Evolutionary conservation across 805 yeast species (phyloP).

Genomic region (Starmerella etchellsii): DNA sequence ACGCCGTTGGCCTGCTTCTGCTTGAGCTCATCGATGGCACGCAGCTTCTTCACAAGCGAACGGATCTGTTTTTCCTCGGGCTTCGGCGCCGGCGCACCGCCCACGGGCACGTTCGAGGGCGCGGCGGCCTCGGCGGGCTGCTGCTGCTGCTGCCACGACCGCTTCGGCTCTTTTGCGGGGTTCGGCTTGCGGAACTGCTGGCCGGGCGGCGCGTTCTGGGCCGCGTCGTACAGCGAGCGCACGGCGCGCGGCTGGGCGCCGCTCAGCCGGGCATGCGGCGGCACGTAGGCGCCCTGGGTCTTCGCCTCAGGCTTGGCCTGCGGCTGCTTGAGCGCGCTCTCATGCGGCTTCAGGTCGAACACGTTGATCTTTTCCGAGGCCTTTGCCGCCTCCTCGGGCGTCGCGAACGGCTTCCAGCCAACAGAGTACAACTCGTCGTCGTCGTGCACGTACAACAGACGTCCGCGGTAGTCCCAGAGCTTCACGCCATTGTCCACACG

Average conservation of each 20-base stretch:
- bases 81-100: conserved; percentile 36
- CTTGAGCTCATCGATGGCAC: conserved; percentile 89
- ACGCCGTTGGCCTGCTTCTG: conserved; percentile 75
- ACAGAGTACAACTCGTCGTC: conserved; percentile 69
- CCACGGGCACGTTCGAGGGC: conserved; percentile 26
- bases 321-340: conserved; percentile 44
- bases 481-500: conserved; percentile 93
- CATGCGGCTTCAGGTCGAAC: conserved; percentile 53
- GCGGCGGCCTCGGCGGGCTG: conserved; percentile 3
- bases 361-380: conserved; percentile 27
- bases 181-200: not conserved
- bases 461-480: conserved; percentile 86
- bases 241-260: conserved; percentile 25
- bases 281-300: conserved; percentile 85
- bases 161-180: not conserved
- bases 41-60: conserved; percentile 75
- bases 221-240: conserved; percentile 21
- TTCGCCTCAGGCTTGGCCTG: conserved; percentile 30
- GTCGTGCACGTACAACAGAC: conserved; percentile 62
- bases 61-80: conserved; percentile 89
- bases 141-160: not conserved
- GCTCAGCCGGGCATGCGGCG: conserved; percentile 75
- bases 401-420: conserved; percentile 66
- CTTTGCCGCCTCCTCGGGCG: conserved; percentile 28
- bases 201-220: conserved; percentile 6